phyloP scores from a whole-genome alignment of 768 basidiomycete genomes.

The Coprinopsis cinerea region DNA sequence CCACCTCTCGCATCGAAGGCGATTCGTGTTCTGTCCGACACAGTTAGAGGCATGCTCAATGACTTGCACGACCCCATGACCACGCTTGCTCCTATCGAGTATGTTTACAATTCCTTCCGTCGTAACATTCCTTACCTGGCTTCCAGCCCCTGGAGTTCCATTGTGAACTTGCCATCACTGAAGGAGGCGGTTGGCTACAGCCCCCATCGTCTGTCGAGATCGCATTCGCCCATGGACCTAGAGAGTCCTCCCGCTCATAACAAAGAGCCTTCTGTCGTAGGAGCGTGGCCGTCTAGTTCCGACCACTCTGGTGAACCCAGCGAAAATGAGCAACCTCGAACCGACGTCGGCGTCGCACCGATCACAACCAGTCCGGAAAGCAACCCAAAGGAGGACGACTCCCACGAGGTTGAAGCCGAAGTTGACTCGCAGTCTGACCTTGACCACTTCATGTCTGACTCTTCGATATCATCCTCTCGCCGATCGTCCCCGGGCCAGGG shows the following conservation, averaged over 20 bases:
- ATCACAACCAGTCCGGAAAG: no score
- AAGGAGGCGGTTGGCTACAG: conserved; percentile 1
- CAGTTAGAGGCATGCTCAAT: neutral
- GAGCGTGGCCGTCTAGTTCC: conserved; percentile 37
- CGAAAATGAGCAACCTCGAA: no score
- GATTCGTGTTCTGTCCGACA: neutral
- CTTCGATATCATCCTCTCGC: no score
- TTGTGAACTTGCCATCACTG: conserved; percentile 4
- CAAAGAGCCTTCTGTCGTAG: conserved; percentile 34
- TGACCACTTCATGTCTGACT: no score
- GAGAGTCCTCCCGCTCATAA: conserved; percentile 31
- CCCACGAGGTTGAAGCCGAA: neutral
- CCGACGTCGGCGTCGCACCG: no score
- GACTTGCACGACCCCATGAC: neutral
- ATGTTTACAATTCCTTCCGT: conserved; percentile 5
- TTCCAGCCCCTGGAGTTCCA: conserved; percentile 5
- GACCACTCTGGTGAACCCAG: conserved; percentile 3
- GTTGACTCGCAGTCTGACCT: no score
- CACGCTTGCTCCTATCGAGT: conserved; percentile 6
- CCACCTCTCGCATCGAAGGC: conserved; percentile 19
- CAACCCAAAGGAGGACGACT: neutral
- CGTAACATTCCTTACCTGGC: conserved; percentile 4
- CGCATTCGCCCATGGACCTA: conserved; percentile 45
- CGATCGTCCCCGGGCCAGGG: no score
- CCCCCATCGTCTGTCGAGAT: conserved; percentile 22